These are phyloP conservation scores for Colletotrichum endophyticum DNA, from an alignment of 2,329 filamentous ascomycete genomes.

Conservation along the genomic window DNA sequence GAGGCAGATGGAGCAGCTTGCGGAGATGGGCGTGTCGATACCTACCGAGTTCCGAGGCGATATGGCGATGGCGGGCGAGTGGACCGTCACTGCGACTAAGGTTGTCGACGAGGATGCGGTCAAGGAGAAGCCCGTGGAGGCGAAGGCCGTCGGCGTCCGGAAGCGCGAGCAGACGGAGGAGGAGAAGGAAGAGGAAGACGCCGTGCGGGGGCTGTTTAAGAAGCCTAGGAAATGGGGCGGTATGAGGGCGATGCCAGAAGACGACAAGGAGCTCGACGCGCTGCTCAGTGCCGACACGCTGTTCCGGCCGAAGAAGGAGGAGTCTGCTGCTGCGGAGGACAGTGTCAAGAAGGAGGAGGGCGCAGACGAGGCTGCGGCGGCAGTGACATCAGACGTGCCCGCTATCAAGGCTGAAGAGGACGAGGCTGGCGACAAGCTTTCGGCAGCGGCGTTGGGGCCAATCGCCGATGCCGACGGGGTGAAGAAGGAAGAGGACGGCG, in stretches of 20 bases:
- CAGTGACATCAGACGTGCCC: constrained; percentile 29
- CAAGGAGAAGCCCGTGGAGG: constrained; percentile 45
- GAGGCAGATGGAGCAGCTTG: constrained; percentile 85
- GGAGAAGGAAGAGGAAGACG: constrained; percentile 65
- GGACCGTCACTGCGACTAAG: constrained; percentile 74
- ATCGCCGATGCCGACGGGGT: constrained; percentile 23
- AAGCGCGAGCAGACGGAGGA: constrained; percentile 68
- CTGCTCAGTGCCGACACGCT: constrained; percentile 50
- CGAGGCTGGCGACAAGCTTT: constrained; percentile 15
- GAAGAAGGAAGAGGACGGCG: constrained; percentile 45
- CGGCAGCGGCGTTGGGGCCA: not conserved
- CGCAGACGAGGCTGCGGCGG: constrained; percentile 26
- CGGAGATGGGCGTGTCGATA: constrained; percentile 83
- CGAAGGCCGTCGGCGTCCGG: constrained; percentile 60
- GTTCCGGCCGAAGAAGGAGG: constrained; percentile 31
- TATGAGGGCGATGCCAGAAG: constrained; percentile 52
- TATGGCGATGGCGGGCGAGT: constrained; percentile 88
- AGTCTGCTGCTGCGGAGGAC: constrained; percentile 28
- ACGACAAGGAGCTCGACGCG: constrained; percentile 66
- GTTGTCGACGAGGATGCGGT: constrained; percentile 52
- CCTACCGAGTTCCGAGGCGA: constrained; percentile 79
- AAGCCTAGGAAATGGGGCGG: constrained; percentile 59
- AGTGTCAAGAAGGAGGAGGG: constrained; percentile 32
- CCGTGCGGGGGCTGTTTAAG: constrained; percentile 64
- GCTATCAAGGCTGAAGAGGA: constrained; percentile 38